A percentile compares a stretch with the other conserved stretches of the same genome.
Conservation (phyloP, 495 filamentous ascomycete genomes). For the Penicillium cinerascens region DNA sequence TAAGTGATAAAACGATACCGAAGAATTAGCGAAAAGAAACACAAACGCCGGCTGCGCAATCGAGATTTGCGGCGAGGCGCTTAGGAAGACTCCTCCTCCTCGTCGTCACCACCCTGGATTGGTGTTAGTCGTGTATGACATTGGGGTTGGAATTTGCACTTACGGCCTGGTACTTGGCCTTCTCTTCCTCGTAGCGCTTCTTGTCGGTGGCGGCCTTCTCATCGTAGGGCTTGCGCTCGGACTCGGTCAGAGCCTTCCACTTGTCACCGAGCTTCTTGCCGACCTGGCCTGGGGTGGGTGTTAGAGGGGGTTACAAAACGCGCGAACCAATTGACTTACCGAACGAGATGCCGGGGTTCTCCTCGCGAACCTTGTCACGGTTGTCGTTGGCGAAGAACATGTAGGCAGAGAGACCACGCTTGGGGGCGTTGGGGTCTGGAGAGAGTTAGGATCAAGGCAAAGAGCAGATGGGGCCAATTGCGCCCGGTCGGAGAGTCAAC, state of each 20-base stretch:
- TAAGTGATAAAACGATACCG: slow-evolving; percentile 32
- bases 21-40: slow-evolving; percentile 33
- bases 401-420: slow-evolving; percentile 98
- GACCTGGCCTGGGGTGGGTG: slow-evolving; percentile 68
- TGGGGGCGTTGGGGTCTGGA: slow-evolving; percentile 94
- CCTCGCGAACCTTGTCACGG: slow-evolving; percentile 94
- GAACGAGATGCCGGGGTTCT: slow-evolving; percentile 97
- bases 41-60: slow-evolving; percentile 36
- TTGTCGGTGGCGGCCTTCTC: slow-evolving; percentile 93
- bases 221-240: slow-evolving; percentile 89
- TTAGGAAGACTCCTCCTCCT: slow-evolving; percentile 54
- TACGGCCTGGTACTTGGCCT: slow-evolving; percentile 79
- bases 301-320: slow-evolving; percentile 6
- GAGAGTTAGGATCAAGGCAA: slow-evolving; percentile 4
- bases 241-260: slow-evolving; percentile 92
- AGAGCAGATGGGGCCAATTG: neutral
- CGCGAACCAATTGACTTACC: slow-evolving; percentile 50
- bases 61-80: slow-evolving; percentile 11
- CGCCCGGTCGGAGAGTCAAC: slow-evolving; percentile 23
- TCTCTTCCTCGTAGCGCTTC: slow-evolving; percentile 98
- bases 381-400: slow-evolving; percentile 99
- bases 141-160: slow-evolving; percentile 26
- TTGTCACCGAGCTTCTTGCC: slow-evolving; percentile 95
- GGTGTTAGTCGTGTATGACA: slow-evolving; percentile 17
- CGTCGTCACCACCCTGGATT: slow-evolving; percentile 36